Evolutionary conservation across 305 asterid species (phyloP).

Genomic region (Fraxinus sp.): DNA sequence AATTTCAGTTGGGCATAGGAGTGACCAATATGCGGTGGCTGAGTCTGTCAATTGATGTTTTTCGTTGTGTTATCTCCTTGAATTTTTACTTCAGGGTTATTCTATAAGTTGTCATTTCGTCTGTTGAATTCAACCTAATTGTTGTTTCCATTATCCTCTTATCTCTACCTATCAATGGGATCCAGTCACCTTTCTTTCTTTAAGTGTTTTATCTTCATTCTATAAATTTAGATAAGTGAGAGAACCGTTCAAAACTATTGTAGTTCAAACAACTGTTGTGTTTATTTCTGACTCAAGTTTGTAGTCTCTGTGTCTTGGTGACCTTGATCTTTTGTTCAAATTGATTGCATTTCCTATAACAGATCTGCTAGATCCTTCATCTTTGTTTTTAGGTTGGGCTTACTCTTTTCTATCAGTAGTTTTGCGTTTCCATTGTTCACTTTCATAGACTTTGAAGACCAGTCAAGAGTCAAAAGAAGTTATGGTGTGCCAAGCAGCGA

Average conservation of each 20-base stretch:
- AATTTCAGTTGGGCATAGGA: slow-evolving; percentile 24
- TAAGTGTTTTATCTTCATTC: slow-evolving; percentile 51
- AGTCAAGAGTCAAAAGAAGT: slow-evolving; percentile 49
- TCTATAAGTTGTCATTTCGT: slow-evolving; percentile 47
- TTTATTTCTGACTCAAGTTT: slow-evolving; percentile 8
- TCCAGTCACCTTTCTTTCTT: slow-evolving; percentile 49
- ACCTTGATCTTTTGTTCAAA: slow-evolving; percentile 8
- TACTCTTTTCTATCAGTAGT: slow-evolving; percentile 9
- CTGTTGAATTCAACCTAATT: slow-evolving; percentile 8
- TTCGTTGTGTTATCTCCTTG: slow-evolving; percentile 59
- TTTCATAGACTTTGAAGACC: slow-evolving; percentile 30
- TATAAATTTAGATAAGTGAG: slow-evolving; percentile 33
- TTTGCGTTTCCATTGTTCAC: slow-evolving; percentile 21
- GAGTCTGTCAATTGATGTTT: slow-evolving; percentile 63
- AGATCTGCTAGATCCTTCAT: slow-evolving; percentile 12
- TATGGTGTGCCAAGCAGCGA: slow-evolving; percentile 92
- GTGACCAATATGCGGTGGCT: slow-evolving; percentile 60
- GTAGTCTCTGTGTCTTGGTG: slow-evolving; percentile 19
- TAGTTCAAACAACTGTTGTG: slow-evolving; percentile 6
- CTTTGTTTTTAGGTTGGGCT: slow-evolving; percentile 16
- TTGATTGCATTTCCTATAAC: slow-evolving; percentile 5
- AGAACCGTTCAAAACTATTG: slow-evolving; percentile 1
- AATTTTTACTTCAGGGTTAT: slow-evolving; percentile 81
- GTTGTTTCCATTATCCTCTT: slow-evolving; percentile 7
- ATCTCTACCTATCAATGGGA: slow-evolving; percentile 42